Base-by-base conservation (phyloP, 1,139 yeast genomes). In the Pichiaceae sp. region DNA sequence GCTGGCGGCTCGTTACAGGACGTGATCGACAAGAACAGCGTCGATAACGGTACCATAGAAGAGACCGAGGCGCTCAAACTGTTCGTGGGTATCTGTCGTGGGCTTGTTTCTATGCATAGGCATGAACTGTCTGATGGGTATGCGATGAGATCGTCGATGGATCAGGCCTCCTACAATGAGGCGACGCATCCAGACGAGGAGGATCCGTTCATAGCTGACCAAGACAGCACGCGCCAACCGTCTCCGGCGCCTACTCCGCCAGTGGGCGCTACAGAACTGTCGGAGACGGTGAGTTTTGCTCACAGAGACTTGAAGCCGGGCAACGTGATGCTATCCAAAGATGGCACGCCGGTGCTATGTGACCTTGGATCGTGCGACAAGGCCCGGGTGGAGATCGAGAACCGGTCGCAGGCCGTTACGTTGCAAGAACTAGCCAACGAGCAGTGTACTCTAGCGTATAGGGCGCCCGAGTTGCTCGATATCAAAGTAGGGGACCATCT, bases 271-370 rank as follows among this genome's bases (percentile, higher is more conserved):
- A 68, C 79, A 3, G 83, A 78, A 41, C 52, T 81, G 42, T 70
- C 68, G 33, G 82, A 77, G 40, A 60, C 74, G 30, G 66, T 71
- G 2, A 84, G 94, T 1, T 86, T 72, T 56, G 94, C 95, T 0
- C 96, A 87, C 56, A 64, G 87, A 42, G 96, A 87, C 54, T 61
- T 89, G 39, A 87, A 86, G 50, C 96, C 96, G 0, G 94, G 91
- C 1, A 87, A 86, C 53, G 75, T 87, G 17, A 81, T 87, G 91
- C 61, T 87, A 8, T 71, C 83, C 1, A 72, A 77, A 19, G 79
- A 77, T 41, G 86, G 86, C 1, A 57, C 72, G 7, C 94, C 95
- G 0, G 87, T 87, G 2, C 64, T 89, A 37, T 81, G 85, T 50
- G 96, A 89, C 51, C 63, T 89, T 39, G 96, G 96, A 3, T 80